Conservation (phyloP, 2,329 filamentous ascomycete species). For the Orbilia javanica region DNA sequence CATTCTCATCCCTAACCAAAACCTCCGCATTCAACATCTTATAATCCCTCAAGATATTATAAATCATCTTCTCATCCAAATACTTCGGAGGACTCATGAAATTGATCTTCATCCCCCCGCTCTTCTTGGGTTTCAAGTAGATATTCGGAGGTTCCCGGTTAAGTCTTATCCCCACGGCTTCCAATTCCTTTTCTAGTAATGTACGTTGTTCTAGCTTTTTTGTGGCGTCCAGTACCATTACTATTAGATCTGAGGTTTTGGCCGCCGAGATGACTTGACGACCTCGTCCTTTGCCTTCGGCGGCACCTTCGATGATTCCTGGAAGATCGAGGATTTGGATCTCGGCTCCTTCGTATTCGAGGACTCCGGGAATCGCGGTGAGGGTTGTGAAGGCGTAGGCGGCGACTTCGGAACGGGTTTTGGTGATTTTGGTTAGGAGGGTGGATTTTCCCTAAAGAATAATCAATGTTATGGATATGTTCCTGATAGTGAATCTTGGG, state of each 20-base stretch:
- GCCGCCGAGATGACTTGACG: constrained; percentile 97
- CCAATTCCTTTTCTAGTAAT: constrained; percentile 88
- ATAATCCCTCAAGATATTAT: constrained; percentile 97
- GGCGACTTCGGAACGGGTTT: constrained; percentile 95
- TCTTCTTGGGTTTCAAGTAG: constrained; percentile 94
- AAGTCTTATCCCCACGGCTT: constrained; percentile 92
- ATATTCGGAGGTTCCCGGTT: constrained; percentile 98
- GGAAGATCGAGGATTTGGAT: constrained; percentile 98
- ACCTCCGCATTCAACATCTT: constrained; percentile 99
- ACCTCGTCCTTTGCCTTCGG: constrained; percentile 94
- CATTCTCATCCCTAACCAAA: constrained; percentile 90
- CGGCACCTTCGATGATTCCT: constrained; percentile 96
- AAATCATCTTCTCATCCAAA: constrained; percentile 97
- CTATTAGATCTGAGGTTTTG: constrained; percentile 96
- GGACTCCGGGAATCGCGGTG: constrained; percentile 94
- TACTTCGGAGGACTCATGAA: constrained; percentile 90
- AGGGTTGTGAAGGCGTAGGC: constrained; percentile 98
- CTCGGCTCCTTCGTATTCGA: constrained; percentile 97
- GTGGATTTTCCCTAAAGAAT: constrained; percentile 88
- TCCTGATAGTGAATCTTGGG: not conserved
- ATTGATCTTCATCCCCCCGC: constrained; percentile 98
- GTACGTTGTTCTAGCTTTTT: constrained; percentile 94
- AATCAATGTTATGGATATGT: not conserved
- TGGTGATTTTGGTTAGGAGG: constrained; percentile 98
- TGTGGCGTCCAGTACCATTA: constrained; percentile 97